Evolutionary conservation across 179 eudicot species (phyloP).

Genomic region (Silene noctiflora): DNA sequence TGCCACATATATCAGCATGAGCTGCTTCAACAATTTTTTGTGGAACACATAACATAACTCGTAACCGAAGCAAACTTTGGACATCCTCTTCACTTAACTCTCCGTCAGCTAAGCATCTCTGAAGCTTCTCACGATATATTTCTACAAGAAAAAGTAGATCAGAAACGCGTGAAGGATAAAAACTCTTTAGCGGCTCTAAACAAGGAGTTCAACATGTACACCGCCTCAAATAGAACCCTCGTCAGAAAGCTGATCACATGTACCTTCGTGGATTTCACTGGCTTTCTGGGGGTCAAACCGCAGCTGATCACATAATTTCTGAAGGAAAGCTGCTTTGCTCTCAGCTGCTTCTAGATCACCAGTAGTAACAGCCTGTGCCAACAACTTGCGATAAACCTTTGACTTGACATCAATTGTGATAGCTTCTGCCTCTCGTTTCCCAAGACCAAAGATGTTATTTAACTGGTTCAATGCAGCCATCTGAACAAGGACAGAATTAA

Average conservation of each 20-base stretch:
- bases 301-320: constrained; percentile 73
- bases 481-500: constrained; percentile 30
- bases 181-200: background rate
- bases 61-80: constrained; percentile 61
- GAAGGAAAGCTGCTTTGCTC: constrained; percentile 90
- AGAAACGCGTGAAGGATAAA: background rate
- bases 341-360: constrained; percentile 72
- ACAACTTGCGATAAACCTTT: constrained; percentile 68
- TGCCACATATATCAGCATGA: constrained; percentile 85
- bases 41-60: constrained; percentile 82
- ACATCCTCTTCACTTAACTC: constrained; percentile 79
- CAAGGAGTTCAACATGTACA: background rate
- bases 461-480: constrained; percentile 72
- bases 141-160: constrained; percentile 35
- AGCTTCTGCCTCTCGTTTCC: constrained; percentile 81
- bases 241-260: background rate
- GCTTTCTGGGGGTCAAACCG: constrained; percentile 81
- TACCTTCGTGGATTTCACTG: constrained; percentile 81
- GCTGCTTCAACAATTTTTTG: constrained; percentile 78
- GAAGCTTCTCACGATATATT: constrained; percentile 86
- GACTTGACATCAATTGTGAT: constrained; percentile 65
- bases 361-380: constrained; percentile 67
- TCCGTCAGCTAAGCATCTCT: constrained; percentile 69
- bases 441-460: constrained; percentile 88
- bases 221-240: background rate